phyloP scores from a whole-genome alignment of 768 basidiomycete species.

The Nidularia sp. region DNA sequence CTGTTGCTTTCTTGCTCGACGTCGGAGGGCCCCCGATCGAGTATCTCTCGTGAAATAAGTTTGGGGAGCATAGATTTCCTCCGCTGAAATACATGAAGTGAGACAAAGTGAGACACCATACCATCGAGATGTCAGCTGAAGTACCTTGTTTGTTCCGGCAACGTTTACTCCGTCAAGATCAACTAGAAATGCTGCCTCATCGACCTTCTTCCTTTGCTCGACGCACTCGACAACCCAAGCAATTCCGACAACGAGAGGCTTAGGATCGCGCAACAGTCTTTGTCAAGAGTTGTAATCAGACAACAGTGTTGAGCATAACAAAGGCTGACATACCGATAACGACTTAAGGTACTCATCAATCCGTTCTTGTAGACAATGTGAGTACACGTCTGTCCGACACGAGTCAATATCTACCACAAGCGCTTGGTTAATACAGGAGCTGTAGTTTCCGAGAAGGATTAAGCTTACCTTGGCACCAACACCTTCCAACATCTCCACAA shows the following conservation, averaged over 20 bases:
- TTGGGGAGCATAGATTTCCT: constrained; percentile 74
- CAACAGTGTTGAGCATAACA: neutral
- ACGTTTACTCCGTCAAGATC: constrained; percentile 59
- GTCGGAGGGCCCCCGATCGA: constrained; percentile 17
- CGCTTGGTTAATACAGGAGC: neutral
- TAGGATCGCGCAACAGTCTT: constrained; percentile 61
- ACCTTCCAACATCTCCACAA: constrained; percentile 76
- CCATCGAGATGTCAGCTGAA: neutral
- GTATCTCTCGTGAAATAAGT: constrained; percentile 33
- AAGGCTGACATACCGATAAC: constrained; percentile 53
- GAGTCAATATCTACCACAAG: constrained; percentile 46
- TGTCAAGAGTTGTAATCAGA: neutral
- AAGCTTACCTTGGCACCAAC: constrained; percentile 74
- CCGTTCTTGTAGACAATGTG: constrained; percentile 89
- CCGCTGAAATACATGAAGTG: constrained; percentile 34
- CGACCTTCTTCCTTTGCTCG: constrained; percentile 59
- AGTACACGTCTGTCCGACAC: constrained; percentile 71
- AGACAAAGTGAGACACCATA: constrained; percentile 2
- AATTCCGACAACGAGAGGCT: constrained; percentile 77
- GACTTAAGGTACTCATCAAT: constrained; percentile 63
- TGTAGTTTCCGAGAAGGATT: constrained; percentile 1
- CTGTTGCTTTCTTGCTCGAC: constrained; percentile 12
- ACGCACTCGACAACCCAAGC: constrained; percentile 89
- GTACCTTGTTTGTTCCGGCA: constrained; percentile 63
- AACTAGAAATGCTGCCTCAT: constrained; percentile 62